Evolutionary conservation across 2,329 filamentous ascomycete genomes (phyloP).

Genomic region (Zalaria obscura): DNA sequence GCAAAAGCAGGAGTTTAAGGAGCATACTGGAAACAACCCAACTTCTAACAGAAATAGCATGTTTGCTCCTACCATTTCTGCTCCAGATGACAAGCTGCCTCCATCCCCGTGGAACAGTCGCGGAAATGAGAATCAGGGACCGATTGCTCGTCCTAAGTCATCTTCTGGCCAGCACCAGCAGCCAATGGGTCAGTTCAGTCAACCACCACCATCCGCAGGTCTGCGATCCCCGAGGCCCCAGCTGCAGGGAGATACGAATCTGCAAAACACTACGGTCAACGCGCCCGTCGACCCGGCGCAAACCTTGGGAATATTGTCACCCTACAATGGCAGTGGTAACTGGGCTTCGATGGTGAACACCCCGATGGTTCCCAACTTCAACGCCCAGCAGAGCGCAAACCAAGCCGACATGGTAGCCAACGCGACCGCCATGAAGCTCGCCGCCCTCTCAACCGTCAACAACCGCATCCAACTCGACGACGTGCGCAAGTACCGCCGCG

Average conservation of each 20-base stretch:
- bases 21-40: slow-evolving; percentile 80
- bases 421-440: slow-evolving; percentile 96
- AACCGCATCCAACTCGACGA: slow-evolving; percentile 96
- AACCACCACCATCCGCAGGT: slow-evolving; percentile 60
- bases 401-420: slow-evolving; percentile 98
- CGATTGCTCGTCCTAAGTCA: slow-evolving; percentile 57
- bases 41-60: slow-evolving; percentile 90
- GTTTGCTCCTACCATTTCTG: slow-evolving; percentile 59
- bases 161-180: slow-evolving; percentile 46
- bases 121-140: slow-evolving; percentile 35
- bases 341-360: slow-evolving; percentile 99
- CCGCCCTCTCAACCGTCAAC: slow-evolving; percentile 92
- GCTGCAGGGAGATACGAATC: slow-evolving; percentile 50
- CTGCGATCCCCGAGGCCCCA: slow-evolving; percentile 69
- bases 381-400: slow-evolving; percentile 36
- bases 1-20: slow-evolving; percentile 93
- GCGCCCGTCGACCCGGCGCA: slow-evolving; percentile 47
- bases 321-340: slow-evolving; percentile 71
- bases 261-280: slow-evolving; percentile 73
- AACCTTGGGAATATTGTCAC: slow-evolving; percentile 79
- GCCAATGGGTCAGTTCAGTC: slow-evolving; percentile 87
- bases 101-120: slow-evolving; percentile 64
- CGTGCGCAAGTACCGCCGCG: slow-evolving; percentile 86
- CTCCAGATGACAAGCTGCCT: slow-evolving; percentile 52
- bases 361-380: slow-evolving; percentile 83